phyloP scores from a whole-genome alignment of 768 basidiomycete genomes.

The Xanthoconium stramineum region DNA sequence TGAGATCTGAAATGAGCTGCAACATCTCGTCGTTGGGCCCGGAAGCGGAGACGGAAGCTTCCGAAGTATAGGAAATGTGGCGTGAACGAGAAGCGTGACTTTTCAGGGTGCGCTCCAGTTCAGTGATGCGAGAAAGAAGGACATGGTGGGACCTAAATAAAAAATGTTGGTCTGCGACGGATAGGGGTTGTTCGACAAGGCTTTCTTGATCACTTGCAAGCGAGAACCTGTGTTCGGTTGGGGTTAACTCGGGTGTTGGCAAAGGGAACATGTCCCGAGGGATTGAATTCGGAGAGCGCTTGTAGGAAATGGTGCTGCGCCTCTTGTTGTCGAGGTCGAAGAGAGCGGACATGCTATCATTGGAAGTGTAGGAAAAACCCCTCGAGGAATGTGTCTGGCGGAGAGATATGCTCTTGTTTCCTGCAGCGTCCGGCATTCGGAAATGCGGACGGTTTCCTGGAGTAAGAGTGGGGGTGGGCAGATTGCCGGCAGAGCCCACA shows the following conservation, averaged over 20 bases:
- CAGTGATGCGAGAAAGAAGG: constrained; percentile 77
- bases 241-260: constrained; percentile 76
- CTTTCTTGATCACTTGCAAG: constrained; percentile 21
- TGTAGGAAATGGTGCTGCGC: constrained; percentile 78
- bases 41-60: constrained; percentile 32
- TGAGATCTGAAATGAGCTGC: constrained; percentile 69
- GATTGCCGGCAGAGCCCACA: constrained; percentile 32
- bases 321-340: constrained; percentile 36
- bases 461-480: constrained; percentile 55
- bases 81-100: constrained; percentile 44
- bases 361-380: constrained; percentile 26
- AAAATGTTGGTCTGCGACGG: constrained; percentile 79
- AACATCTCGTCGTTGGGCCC: constrained; percentile 79
- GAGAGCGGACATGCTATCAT: constrained; percentile 24
- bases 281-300: constrained; percentile 40
- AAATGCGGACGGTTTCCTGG: constrained; percentile 45
- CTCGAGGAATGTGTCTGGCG: constrained; percentile 18
- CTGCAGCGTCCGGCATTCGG: constrained; percentile 35
- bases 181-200: constrained; percentile 47
- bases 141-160: constrained; percentile 81
- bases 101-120: constrained; percentile 66
- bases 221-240: constrained; percentile 48
- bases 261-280: constrained; percentile 43
- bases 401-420: background rate
- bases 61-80: constrained; percentile 50